Evolutionary conservation across 345 rosid species (phyloP), one percentile per base, ranked within the genome.

Genomic region (Clarkia xantiana): DNA sequence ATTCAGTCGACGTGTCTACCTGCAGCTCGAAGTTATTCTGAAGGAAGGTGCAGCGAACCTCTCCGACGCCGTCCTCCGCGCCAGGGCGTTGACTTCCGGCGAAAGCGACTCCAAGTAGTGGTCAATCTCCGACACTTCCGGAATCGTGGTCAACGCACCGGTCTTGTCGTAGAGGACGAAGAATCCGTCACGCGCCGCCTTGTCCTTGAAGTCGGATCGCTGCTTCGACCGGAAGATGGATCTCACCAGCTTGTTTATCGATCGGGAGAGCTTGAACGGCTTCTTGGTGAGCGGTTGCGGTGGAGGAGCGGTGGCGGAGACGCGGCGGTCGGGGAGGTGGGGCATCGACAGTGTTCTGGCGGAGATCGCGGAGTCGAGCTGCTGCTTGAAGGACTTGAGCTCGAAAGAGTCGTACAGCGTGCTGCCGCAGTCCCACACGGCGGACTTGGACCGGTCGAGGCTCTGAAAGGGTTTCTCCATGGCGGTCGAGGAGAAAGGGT

Each of bases 341-440:
- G 97, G 81, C 97, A 80, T 82, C 45, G 97, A 84, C 18, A 80
- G 62, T 58, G 73, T 71, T 62, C 95, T 70, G 25, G 87, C 64
- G 52, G 61, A 40, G 16, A 82, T 73, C 14, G 94, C 84, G 2
- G 86, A 78, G 67, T 78, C 75, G 16, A 89, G 97, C 47, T 84
- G 89, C 10, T 68, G 81, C 14, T 80, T 77, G 59, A 82, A 75
- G 9, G 97, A 84, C 58, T 80, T 73, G 53, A 84, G 84, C 76
- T 88, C 94, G 47, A 76, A 84, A 14, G 97, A 84, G 67, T 89
- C 97, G 29, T 84, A 89, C 7, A 85, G 89, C 12, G 76, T 40
- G 76, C 83, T 84, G 2, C 71, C 95, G 34, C 97, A 88, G 49
- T 88, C 97, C 94, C 94, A 88, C 4, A 84, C 72, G 14, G 14